phyloP scores from a whole-genome alignment of 2,329 filamentous ascomycete genomes.

The Colletotrichum gloeosporioides region DNA sequence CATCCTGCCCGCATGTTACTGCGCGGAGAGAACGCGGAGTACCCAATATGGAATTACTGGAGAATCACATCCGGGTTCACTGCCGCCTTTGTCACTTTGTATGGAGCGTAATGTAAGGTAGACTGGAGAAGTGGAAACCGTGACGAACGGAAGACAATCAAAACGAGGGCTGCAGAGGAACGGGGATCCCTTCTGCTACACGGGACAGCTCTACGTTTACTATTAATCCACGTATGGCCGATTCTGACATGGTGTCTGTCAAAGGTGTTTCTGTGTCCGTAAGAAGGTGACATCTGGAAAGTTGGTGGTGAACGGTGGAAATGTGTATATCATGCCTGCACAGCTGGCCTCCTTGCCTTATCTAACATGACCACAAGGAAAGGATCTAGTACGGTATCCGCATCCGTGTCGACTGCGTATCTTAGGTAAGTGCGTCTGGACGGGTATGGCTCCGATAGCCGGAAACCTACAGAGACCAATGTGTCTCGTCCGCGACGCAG shows the following conservation, averaged over 20 bases:
- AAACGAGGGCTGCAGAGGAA: background rate
- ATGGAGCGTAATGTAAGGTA: background rate
- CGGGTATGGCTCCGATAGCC: background rate
- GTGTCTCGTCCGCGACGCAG: background rate
- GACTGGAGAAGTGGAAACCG: background rate
- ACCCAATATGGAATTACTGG: background rate
- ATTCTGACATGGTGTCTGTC: background rate
- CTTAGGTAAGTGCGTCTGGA: background rate
- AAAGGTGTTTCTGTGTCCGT: background rate
- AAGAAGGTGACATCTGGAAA: background rate
- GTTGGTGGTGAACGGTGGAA: background rate
- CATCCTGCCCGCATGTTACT: background rate
- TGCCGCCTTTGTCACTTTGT: background rate
- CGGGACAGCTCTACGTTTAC: background rate
- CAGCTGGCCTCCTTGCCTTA: background rate
- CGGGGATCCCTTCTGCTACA: background rate
- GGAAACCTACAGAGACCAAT: background rate
- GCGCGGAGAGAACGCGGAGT: slow-evolving; percentile 4
- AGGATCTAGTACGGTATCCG: background rate
- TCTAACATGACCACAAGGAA: background rate
- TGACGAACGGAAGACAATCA: background rate
- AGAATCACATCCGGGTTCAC: background rate
- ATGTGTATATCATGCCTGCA: background rate
- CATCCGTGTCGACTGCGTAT: background rate
- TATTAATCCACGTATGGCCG: background rate